Percentiles rank a stretch among this genome's conserved stretches.
These are phyloP conservation scores for Dissophora globulifera DNA, from an alignment of 192 early-diverging fungal species.

Conservation along the genomic window DNA sequence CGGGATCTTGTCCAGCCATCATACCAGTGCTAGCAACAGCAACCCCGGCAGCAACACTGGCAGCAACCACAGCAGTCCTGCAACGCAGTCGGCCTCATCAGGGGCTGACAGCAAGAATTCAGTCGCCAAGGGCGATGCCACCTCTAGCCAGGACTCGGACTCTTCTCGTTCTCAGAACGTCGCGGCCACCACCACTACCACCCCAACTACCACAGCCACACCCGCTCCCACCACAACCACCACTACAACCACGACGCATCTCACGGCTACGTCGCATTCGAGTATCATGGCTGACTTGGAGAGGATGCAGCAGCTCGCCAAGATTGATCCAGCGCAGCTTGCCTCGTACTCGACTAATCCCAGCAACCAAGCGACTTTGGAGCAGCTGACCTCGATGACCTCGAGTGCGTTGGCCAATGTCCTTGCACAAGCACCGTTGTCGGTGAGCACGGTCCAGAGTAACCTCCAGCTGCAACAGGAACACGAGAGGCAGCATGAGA, in stretches of 20 bases:
- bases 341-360: slow-evolving; percentile 52
- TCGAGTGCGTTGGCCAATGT: slow-evolving; percentile 49
- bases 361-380: slow-evolving; percentile 47
- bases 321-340: slow-evolving; percentile 41
- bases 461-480: slow-evolving; percentile 27
- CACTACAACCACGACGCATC: slow-evolving; percentile 21
- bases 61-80: slow-evolving; percentile 24
- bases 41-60: not conserved
- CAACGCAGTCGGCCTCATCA: slow-evolving; percentile 8
- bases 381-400: slow-evolving; percentile 50
- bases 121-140: not conserved
- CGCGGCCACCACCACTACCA: too few relatives aligned
- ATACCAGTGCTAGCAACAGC: slow-evolving; percentile 11
- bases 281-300: slow-evolving; percentile 48
- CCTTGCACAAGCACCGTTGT: slow-evolving; percentile 30
- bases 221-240: too few relatives aligned
- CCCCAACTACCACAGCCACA: too few relatives aligned
- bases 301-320: slow-evolving; percentile 44
- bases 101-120: not conserved
- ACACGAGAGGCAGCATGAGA: slow-evolving; percentile 23
- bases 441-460: slow-evolving; percentile 19
- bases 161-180: not conserved
- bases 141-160: not conserved
- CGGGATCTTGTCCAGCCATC: slow-evolving; percentile 28
- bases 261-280: slow-evolving; percentile 31